These are phyloP conservation scores for Lepiota venenata DNA, from an alignment of 768 basidiomycete genomes.

Conservation along the genomic window DNA sequence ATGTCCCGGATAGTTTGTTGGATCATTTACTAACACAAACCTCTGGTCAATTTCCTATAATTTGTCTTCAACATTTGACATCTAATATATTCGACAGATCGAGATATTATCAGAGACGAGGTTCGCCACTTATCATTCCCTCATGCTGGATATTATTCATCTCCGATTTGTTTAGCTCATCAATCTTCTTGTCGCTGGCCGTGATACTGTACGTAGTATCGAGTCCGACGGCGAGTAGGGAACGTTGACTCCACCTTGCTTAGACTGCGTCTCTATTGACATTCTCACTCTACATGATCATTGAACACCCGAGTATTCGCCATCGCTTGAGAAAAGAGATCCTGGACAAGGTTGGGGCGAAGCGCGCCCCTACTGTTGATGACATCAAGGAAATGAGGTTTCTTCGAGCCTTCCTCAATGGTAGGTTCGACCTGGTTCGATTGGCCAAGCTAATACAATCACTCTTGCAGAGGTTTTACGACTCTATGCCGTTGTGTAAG, in stretches of 20 bases:
- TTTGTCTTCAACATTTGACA: not conserved
- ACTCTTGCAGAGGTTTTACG: conserved; percentile 11
- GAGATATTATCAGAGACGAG: conserved; percentile 39
- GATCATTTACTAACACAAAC: conserved; percentile 51
- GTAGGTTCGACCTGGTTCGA: conserved; percentile 7
- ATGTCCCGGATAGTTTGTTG: conserved; percentile 34
- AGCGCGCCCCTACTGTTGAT: conserved; percentile 32
- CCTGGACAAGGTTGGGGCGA: conserved; percentile 29
- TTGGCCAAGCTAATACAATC: not conserved
- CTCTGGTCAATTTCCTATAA: conserved; percentile 33
- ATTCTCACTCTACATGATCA: conserved; percentile 37
- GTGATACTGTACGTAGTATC: conserved; percentile 46
- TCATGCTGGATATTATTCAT: not conserved
- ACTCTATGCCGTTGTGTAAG: conserved; percentile 16
- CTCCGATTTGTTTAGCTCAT: conserved; percentile 17
- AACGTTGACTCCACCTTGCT: no score
- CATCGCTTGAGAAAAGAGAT: conserved; percentile 34
- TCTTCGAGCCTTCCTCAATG: conserved; percentile 22
- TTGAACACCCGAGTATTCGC: conserved; percentile 34
- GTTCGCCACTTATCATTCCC: not conserved
- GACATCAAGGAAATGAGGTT: conserved; percentile 39
- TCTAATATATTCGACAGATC: conserved; percentile 15
- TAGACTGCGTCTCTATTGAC: conserved; percentile 39
- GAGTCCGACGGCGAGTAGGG: not conserved
- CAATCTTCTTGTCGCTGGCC: conserved; percentile 56